Evolutionary conservation across 352 stramenopile genomes (phyloP).

Genomic region (Phytophthora aleatoria): DNA sequence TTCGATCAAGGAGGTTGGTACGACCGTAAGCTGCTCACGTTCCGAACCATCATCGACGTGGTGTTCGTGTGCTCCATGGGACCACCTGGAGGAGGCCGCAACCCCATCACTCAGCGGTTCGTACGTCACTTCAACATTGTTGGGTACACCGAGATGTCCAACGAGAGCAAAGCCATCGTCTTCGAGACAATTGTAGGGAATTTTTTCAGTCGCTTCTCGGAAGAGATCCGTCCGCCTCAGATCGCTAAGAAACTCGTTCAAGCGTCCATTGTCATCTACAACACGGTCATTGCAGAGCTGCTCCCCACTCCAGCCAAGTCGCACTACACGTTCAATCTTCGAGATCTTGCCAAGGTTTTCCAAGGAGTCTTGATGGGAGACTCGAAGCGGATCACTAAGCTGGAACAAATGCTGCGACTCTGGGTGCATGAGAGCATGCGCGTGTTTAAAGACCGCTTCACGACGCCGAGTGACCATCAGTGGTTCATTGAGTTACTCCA

Average conservation of each 20-base stretch:
- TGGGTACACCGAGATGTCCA: constrained; percentile 84
- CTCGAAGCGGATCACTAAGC: constrained; percentile 65
- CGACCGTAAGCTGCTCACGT: constrained; percentile 92
- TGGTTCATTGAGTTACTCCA: constrained; percentile 83
- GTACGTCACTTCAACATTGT: constrained; percentile 89
- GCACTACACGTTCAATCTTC: constrained; percentile 90
- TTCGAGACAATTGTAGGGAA: constrained; percentile 83
- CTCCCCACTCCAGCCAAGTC: constrained; percentile 84
- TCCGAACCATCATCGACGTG: constrained; percentile 92
- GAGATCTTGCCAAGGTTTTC: constrained; percentile 89
- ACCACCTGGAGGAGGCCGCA: constrained; percentile 75
- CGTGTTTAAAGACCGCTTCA: constrained; percentile 90
- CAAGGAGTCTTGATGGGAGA: constrained; percentile 87
- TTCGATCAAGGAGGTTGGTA: constrained; percentile 96
- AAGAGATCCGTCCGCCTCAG: constrained; percentile 64
- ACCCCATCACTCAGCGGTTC: constrained; percentile 81
- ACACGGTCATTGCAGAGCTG: constrained; percentile 81
- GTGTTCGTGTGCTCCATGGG: constrained; percentile 87
- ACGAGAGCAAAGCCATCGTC: constrained; percentile 81
- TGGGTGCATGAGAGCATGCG: constrained; percentile 89
- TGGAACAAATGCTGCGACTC: constrained; percentile 74
- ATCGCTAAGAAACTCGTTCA: constrained; percentile 69
- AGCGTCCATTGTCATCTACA: constrained; percentile 83
- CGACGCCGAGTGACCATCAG: constrained; percentile 65
- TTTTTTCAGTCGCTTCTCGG: constrained; percentile 71